phyloP scores from a whole-genome alignment of 148 eudicot species.

The Beta vulgaris region DNA sequence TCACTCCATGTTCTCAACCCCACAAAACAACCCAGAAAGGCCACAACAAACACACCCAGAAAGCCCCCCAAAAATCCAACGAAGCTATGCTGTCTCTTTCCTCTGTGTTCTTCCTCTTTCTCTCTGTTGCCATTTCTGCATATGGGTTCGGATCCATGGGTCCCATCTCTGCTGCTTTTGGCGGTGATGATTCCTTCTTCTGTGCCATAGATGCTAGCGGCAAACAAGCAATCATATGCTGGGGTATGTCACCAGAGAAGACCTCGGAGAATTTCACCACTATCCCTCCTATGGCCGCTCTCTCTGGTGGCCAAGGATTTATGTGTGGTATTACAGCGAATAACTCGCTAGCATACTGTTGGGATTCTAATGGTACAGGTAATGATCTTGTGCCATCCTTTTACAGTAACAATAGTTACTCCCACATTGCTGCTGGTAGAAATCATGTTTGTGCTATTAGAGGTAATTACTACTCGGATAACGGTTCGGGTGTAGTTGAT shows the following conservation, averaged over 20 bases:
- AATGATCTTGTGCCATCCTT: constrained; percentile 54
- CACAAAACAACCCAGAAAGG: no score
- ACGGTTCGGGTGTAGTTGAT: constrained; percentile 56
- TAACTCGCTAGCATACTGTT: constrained; percentile 68
- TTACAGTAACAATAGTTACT: constrained; percentile 44
- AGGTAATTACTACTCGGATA: constrained; percentile 56
- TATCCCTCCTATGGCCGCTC: constrained; percentile 65
- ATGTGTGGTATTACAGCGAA: constrained; percentile 73
- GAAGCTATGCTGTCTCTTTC: constrained; percentile 24
- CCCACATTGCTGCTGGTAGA: constrained; percentile 68
- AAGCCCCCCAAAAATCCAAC: constrained; percentile 16
- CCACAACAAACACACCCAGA: constrained; percentile 3
- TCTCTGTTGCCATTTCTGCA: constrained; percentile 23
- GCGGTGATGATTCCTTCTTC: constrained; percentile 46
- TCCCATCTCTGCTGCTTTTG: constrained; percentile 75
- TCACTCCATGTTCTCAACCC: no score
- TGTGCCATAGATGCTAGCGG: constrained; percentile 98
- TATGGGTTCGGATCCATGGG: constrained; percentile 86
- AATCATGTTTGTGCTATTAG: constrained; percentile 77
- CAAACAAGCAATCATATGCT: constrained; percentile 71
- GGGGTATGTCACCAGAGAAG: constrained; percentile 42
- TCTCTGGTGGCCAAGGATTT: constrained; percentile 71
- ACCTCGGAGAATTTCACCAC: constrained; percentile 31
- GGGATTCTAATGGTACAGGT: constrained; percentile 50
- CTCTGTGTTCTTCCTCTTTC: constrained; percentile 22